Evolutionary conservation across 768 basidiomycete genomes (phyloP).

Genomic region (Candolleomyces efflorescens): DNA sequence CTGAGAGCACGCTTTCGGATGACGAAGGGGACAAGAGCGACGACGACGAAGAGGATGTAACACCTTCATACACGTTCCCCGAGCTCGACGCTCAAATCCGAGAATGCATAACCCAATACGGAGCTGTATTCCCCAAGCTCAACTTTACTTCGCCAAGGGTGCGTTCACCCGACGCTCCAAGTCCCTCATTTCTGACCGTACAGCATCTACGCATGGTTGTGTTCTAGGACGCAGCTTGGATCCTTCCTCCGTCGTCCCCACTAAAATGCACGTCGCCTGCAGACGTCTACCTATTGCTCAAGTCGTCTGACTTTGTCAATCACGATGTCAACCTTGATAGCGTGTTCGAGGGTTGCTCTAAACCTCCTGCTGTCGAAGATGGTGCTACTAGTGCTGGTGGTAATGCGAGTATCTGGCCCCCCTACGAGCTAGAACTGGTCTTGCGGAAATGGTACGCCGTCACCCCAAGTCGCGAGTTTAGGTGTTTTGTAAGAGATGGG

Average conservation of each 20-base stretch:
- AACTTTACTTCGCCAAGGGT: conserved; percentile 96
- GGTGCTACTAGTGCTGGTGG: neutral
- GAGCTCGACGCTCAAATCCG: conserved; percentile 75
- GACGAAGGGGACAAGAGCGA: conserved; percentile 41
- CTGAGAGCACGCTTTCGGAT: conserved; percentile 56
- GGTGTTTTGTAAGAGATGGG: conserved; percentile 84
- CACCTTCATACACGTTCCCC: conserved; percentile 63
- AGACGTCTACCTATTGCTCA: conserved; percentile 89
- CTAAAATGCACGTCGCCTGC: conserved; percentile 84
- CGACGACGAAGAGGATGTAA: conserved; percentile 31
- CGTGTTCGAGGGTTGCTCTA: conserved; percentile 65
- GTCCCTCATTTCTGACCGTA: no score
- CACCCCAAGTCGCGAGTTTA: conserved; percentile 77
- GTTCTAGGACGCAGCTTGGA: conserved; percentile 86
- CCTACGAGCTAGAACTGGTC: conserved; percentile 76
- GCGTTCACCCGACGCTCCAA: conserved; percentile 6
- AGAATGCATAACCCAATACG: conserved; percentile 59
- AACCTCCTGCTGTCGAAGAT: neutral
- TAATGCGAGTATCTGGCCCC: neutral
- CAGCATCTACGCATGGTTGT: no score
- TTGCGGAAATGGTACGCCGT: conserved; percentile 89
- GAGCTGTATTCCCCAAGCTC: conserved; percentile 90
- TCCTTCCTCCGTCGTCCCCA: conserved; percentile 78
- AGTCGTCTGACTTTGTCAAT: conserved; percentile 85
- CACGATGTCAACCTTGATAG: conserved; percentile 63